Evolutionary conservation across 495 filamentous ascomycete species (phyloP), one percentile per base, ranked within the genome.

Genomic region (Hypoxylon lenormandii): DNA sequence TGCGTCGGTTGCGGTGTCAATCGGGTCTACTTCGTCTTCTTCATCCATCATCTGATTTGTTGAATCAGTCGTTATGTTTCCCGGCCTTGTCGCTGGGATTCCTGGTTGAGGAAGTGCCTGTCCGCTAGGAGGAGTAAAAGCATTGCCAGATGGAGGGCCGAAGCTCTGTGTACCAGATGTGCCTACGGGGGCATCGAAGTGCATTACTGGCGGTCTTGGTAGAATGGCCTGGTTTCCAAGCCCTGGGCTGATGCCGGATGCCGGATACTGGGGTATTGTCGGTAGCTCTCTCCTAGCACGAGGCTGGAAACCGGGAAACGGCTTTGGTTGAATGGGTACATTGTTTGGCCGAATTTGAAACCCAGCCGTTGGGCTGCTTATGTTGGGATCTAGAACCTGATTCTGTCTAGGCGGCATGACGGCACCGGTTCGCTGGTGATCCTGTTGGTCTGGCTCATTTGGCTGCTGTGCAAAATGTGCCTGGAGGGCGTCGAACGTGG

Each of bases 401-500:
- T n/a, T 23, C 28, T 61, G 70, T 11, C 23, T 19, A 40, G 30
- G 43, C 33, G 36, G 38, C 18, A 15, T 13, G 11, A n/a, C 11
- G 4, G 18, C 48, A 28, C 28, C 36, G 2, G 28, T 46, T 12
- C 45, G 38, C 23, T 56, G 51, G 19, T 46, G 4, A 48, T 48
- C 11, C 13, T 38, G 26, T 23, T 62, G 47, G 36, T 45, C 51
- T 38, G 53, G 52, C 33, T 62, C 42, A 28, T 45, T 47, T 38
- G 49, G 52, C 26, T 71, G 54, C 19, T 51, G 48, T 37, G 50
- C 60, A 33, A 69, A 72, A 26, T 72, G 74, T 15, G 71, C 74
- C 70, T 76, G 74, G 26, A 74, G 55, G 51, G 64, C 74, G 42
- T 67, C 64, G 26, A 67, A 66, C 16, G 70, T 51, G 8, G 71